phyloP scores from a whole-genome alignment of 805 yeast species.

The Wickerhamiella kazuoi region DNA sequence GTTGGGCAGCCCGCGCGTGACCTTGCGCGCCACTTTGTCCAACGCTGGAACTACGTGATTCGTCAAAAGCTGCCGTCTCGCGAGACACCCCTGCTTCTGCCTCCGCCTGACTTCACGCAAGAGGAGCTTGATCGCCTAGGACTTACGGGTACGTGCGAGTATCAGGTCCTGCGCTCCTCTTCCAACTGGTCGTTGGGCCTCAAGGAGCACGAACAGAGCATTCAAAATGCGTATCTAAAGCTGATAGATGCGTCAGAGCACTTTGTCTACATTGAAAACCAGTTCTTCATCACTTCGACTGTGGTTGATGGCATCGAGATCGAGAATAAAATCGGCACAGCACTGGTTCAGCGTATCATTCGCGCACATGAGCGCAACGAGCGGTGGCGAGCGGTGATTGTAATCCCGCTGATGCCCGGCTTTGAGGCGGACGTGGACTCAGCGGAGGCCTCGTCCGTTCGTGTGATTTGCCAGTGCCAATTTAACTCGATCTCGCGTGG shows the following conservation, averaged over 20 bases:
- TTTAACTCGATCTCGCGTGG: conserved; percentile 88
- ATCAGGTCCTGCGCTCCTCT: conserved; percentile 76
- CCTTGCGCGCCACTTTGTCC: conserved; percentile 82
- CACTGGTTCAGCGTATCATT: conserved; percentile 87
- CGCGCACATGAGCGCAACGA: conserved; percentile 65
- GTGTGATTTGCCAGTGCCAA: conserved; percentile 94
- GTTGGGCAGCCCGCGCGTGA: conserved; percentile 92
- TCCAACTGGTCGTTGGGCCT: conserved; percentile 89
- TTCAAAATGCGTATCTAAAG: conserved; percentile 82
- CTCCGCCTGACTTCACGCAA: conserved; percentile 72
- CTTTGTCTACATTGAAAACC: conserved; percentile 87
- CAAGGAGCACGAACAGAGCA: conserved; percentile 68
- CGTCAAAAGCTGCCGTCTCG: conserved; percentile 92
- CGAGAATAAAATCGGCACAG: conserved; percentile 85
- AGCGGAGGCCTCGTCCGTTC: conserved; percentile 84
- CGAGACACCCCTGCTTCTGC: conserved; percentile 76
- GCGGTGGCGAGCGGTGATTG: conserved; percentile 75
- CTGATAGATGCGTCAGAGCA: conserved; percentile 84
- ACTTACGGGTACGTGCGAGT: conserved; percentile 73
- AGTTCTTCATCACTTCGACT: conserved; percentile 84
- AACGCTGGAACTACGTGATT: conserved; percentile 87
- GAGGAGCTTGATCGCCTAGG: conserved; percentile 46
- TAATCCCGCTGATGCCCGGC: conserved; percentile 96
- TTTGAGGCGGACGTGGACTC: conserved; percentile 85
- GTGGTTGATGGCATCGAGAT: conserved; percentile 58